Conservation (phyloP, 2,329 filamentous ascomycete species). For the Annulohypoxylon truncatum region DNA sequence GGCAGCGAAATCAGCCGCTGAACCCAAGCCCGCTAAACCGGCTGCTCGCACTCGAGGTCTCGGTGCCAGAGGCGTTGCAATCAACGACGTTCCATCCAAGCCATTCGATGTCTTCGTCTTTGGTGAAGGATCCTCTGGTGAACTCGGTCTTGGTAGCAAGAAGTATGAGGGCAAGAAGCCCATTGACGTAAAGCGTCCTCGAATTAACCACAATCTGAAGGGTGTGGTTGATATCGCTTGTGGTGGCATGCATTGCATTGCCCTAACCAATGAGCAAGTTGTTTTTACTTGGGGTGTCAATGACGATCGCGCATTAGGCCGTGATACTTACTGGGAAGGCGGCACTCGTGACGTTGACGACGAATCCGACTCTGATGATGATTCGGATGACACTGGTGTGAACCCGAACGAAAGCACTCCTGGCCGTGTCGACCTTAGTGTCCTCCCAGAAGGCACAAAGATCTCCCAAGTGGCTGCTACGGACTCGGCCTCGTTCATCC, state of each 20-base stretch:
- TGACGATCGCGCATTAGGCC: conserved; percentile 77
- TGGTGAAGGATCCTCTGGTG: conserved; percentile 68
- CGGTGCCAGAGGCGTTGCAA: conserved; percentile 30
- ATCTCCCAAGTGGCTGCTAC: conserved; percentile 71
- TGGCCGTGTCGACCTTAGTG: conserved; percentile 65
- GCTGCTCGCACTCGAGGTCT: conserved; percentile 16
- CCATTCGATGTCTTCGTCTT: conserved; percentile 63
- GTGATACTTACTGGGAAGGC: conserved; percentile 74
- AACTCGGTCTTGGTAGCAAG: conserved; percentile 74
- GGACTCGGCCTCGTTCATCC: conserved; percentile 71
- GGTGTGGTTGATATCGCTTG: conserved; percentile 73
- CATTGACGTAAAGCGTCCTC: conserved; percentile 76
- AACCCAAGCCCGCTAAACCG: conserved; percentile 26
- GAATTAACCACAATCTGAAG: conserved; percentile 70
- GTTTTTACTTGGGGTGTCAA: conserved; percentile 86
- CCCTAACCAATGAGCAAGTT: conserved; percentile 75
- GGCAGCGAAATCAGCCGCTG: background rate
- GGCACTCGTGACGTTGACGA: conserved; percentile 68
- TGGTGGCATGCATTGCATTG: conserved; percentile 77
- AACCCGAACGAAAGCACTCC: conserved; percentile 81
- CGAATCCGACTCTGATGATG: conserved; percentile 60
- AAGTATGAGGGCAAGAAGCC: conserved; percentile 60
- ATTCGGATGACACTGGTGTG: conserved; percentile 69
- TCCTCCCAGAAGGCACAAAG: conserved; percentile 70
- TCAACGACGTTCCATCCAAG: conserved; percentile 43